Evolutionary conservation across 73 alveolate species (phyloP), one percentile per base, ranked within the genome.

Genomic region (Strombidium stylifer): DNA sequence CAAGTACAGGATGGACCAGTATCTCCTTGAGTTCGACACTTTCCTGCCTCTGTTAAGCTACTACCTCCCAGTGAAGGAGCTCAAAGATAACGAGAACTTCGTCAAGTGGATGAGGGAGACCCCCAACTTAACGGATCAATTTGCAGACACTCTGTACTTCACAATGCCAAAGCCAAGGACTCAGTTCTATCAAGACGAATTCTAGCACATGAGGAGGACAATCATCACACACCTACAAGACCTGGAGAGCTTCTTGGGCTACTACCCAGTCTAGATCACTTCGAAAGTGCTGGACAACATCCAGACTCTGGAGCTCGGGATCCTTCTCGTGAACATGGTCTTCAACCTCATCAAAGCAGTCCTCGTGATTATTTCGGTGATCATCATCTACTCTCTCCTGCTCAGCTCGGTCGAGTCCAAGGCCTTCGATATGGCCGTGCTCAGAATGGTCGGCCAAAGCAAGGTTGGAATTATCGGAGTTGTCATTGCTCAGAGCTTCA

Each of bases 331-430:
- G 18, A 79, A 81, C 26, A 58, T 79, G 26, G 58, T 79, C 11
- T 48, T 79, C 18, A 72, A 72, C 52, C 32, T 79, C 71, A 79
- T 79, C 6, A 42, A 71, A 3, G 66, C 71, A 18, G 54, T 79
- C 12, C 54, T 79, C 19, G 70, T 79, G 49, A 26, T 72, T 6
- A 53, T 79, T n/a, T 70, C 85, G 44, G 80, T 79, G 1, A 32
- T 79, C 34, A 61, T 79, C 3, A 40, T 79, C 28, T 79, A 79
- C 56, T 56, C 73, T 23, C 50, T 79, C 28, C 56, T 79, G 18
- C 39, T 79, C 25, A 61, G 70, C 47, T 45, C 81, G 16, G 85
- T 79, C 32, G 90, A 79, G 61, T 57, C 90, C 2, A 70, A 69
- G 14, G 57, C 84, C 2, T 79, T 52, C 37, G 72, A 79, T 12